Percentiles rank a stretch among this genome's conserved stretches.
Conservation (phyloP, 495 filamentous ascomycete genomes). For the Annulohypoxylon stygium region DNA sequence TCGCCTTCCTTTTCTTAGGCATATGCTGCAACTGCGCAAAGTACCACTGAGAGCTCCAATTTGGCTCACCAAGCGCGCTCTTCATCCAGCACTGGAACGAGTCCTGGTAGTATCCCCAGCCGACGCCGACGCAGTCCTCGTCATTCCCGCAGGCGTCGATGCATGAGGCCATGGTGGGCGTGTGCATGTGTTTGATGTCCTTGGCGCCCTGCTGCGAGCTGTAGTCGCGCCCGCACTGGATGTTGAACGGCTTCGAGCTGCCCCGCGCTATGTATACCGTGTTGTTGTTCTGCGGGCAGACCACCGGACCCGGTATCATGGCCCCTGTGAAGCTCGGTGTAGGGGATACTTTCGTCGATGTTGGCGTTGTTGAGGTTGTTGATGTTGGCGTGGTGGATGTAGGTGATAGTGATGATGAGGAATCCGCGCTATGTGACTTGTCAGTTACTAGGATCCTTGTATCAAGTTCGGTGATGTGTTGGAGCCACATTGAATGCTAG, state of each 20-base stretch:
- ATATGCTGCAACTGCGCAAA: constrained; percentile 52
- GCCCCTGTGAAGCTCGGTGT: constrained; percentile 39
- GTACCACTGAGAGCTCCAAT: constrained; percentile 60
- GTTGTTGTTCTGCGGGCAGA: constrained; percentile 53
- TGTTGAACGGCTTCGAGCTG: constrained; percentile 39
- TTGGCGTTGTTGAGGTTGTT: constrained; percentile 21
- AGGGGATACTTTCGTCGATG: constrained; percentile 23
- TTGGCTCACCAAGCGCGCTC: constrained; percentile 65
- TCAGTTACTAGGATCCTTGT: constrained; percentile 6
- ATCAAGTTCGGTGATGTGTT: background rate
- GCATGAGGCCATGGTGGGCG: constrained; percentile 47
- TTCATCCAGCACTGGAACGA: constrained; percentile 63
- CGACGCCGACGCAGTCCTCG: constrained; percentile 51
- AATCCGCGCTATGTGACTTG: constrained; percentile 9
- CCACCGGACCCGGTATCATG: constrained; percentile 19
- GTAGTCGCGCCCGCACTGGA: constrained; percentile 57
- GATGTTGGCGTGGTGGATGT: constrained; percentile 23
- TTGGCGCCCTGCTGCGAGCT: constrained; percentile 41
- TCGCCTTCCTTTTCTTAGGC: background rate
- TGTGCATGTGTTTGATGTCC: constrained; percentile 46
- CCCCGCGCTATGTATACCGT: constrained; percentile 49
- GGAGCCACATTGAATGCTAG: background rate
- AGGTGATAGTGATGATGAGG: constrained; percentile 15
- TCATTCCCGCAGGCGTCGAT: constrained; percentile 49
- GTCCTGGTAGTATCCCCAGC: constrained; percentile 51